These are phyloP conservation scores for Nepenthes mirabilis DNA, from an alignment of 148 eudicot genomes.

Conservation along the genomic window DNA sequence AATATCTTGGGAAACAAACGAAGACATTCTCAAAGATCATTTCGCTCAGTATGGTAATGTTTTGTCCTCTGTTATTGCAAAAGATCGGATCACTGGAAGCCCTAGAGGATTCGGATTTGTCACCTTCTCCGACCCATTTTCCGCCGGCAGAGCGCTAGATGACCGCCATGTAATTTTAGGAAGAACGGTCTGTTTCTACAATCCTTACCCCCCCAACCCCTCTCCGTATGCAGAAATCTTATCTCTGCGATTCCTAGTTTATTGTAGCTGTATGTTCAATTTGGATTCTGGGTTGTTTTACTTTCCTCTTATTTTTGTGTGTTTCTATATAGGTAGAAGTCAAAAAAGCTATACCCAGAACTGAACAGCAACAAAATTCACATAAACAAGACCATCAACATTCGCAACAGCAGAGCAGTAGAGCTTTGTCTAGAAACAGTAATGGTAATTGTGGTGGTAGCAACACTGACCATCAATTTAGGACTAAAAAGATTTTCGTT, in stretches of 20 bases:
- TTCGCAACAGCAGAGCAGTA: conserved; percentile 19
- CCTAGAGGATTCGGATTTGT: conserved; percentile 81
- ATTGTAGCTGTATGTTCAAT: too few relatives aligned
- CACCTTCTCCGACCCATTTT: conserved; percentile 39
- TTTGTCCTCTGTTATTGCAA: conserved; percentile 29
- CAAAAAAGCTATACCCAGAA: conserved; percentile 61
- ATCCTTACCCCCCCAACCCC: not conserved
- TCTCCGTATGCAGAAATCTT: not conserved
- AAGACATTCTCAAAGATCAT: conserved; percentile 29
- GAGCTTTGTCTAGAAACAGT: conserved; percentile 17
- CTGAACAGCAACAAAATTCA: conserved; percentile 29
- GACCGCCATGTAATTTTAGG: conserved; percentile 37
- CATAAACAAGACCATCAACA: conserved; percentile 12
- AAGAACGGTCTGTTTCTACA: conserved; percentile 33
- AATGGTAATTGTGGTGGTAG: conserved; percentile 18
- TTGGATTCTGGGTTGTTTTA: not conserved
- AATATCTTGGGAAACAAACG: conserved; percentile 47
- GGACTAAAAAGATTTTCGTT: conserved; percentile 78
- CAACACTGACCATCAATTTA: conserved; percentile 17
- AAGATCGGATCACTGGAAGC: conserved; percentile 41
- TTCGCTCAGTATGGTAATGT: conserved; percentile 54
- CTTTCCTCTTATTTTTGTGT: not conserved
- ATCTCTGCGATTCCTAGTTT: too few relatives aligned
- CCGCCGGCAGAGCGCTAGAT: conserved; percentile 39
- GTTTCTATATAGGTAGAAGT: conserved; percentile 58